Percentiles rank a stretch among this genome's conserved stretches.
These are phyloP conservation scores for Immersiella caudata DNA, from an alignment of 495 filamentous ascomycete genomes.

Conservation along the genomic window DNA sequence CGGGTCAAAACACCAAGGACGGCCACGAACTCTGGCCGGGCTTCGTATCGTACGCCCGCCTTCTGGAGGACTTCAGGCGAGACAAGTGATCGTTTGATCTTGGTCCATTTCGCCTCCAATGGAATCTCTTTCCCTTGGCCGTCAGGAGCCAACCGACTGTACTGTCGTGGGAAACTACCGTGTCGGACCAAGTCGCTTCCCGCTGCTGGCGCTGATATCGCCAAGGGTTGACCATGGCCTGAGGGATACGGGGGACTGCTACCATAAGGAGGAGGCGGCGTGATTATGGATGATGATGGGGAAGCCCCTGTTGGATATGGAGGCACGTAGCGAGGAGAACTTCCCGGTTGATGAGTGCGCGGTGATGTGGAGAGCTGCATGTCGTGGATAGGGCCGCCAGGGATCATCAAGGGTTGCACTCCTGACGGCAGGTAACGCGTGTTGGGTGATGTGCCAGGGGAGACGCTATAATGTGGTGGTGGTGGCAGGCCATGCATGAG, in stretches of 20 bases:
- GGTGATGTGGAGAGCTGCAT: slow-evolving; percentile 23
- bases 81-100: slow-evolving; percentile 64
- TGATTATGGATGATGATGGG: slow-evolving; percentile 19
- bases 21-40: slow-evolving; percentile 67
- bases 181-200: slow-evolving; percentile 17
- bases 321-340: slow-evolving; percentile 38
- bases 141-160: slow-evolving; percentile 50
- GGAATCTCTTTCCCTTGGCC: slow-evolving; percentile 62
- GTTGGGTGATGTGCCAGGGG: slow-evolving; percentile 39
- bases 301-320: slow-evolving; percentile 28
- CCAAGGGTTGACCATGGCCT: slow-evolving; percentile 22
- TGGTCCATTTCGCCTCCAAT: slow-evolving; percentile 70
- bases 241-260: slow-evolving; percentile 28
- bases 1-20: slow-evolving; percentile 63
- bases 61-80: slow-evolving; percentile 68
- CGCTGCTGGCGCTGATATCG: slow-evolving; percentile 22
- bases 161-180: slow-evolving; percentile 19
- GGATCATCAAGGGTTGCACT: slow-evolving; percentile 29
- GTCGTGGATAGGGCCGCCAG: slow-evolving; percentile 19
- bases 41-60: slow-evolving; percentile 69
- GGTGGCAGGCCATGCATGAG: slow-evolving; percentile 28
- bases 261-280: slow-evolving; percentile 33
- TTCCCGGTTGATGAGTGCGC: slow-evolving; percentile 17
- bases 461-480: slow-evolving; percentile 30
- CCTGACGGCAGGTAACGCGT: slow-evolving; percentile 28